Evolutionary conservation across 75 land plant genomes (phyloP), one percentile per base, ranked within the genome.

Genomic region (Pinus taeda): DNA sequence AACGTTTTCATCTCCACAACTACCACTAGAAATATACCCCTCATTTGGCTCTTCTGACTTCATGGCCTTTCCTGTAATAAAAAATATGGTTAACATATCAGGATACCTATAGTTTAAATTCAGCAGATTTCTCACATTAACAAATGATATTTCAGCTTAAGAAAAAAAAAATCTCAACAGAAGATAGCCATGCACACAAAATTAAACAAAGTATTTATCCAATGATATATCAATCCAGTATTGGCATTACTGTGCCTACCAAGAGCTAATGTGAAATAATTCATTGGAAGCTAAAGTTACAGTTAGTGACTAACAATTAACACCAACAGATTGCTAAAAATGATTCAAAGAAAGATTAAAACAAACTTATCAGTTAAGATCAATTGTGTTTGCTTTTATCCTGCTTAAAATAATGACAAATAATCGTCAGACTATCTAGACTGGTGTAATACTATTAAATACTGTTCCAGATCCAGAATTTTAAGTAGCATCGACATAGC

Each of bases 11-110:
- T 33, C 56, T 24, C 66, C 74, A 73, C 20, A 57, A 26, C 77
- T 84, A 5, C 63, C 36, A 9, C 55, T 74, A 33, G 63, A 80
- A 53, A 36, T 76, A 13, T 26, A 58, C 37, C 82, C 84, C 21
- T 69, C 72, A 45, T 69, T 69, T n/a, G 72, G 72, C 55, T 69
- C 72, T 69, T 69, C 72, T 39, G 49, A n/a, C 24, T 69, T 69
- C 11, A n/a, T 15, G 1, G 0, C 42, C 42, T 39, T 69, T 12
- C 24, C 72, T 69, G 72, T n/a, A 49, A 49, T 49, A 3, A n/a
- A 39, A 39, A 8, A 69, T 39, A 53, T 24, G 20, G 39, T 67
- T 20, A 39, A 67, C 8, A 6, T 15, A 17, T 67, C 20, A 67
- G n/a, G 67, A 22, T 37, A 17, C 42, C 2, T 12, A 42, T 18